Conservation (phyloP, 768 basidiomycete species). For the Flagelloscypha sp. region DNA sequence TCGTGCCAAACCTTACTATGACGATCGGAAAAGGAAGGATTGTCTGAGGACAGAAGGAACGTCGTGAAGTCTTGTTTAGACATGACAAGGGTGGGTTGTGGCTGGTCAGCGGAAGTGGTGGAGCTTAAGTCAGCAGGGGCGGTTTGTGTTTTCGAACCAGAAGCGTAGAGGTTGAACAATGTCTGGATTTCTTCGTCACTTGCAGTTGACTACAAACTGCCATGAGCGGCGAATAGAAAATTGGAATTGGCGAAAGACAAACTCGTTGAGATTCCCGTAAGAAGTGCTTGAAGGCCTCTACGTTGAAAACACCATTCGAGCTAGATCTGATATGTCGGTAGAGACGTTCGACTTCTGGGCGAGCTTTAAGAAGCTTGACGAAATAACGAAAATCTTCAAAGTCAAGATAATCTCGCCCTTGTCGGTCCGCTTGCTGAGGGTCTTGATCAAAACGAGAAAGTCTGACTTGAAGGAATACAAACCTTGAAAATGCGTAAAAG, state of each 20-base stretch:
- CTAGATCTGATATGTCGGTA: constrained; percentile 32
- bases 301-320: constrained; percentile 31
- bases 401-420: constrained; percentile 53
- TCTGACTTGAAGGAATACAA: constrained; percentile 4
- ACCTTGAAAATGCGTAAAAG: constrained; percentile 55
- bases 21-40: constrained; percentile 44
- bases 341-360: constrained; percentile 71
- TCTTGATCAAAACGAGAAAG: background rate
- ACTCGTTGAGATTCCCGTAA: constrained; percentile 32
- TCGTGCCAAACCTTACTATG: constrained; percentile 54
- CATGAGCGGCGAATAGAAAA: too few relatives aligned
- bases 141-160: too few relatives aligned
- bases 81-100: constrained; percentile 22
- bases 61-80: constrained; percentile 60
- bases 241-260: too few relatives aligned
- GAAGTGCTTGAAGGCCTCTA: constrained; percentile 35
- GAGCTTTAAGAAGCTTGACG: constrained; percentile 73
- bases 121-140: too few relatives aligned
- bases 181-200: too few relatives aligned
- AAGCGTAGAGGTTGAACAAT: too few relatives aligned
- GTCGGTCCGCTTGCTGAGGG: constrained; percentile 55
- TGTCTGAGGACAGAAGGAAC: constrained; percentile 78
- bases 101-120: too few relatives aligned
- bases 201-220: too few relatives aligned
- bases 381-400: constrained; percentile 77